A percentile compares a stretch with the other conserved stretches of the same genome.
These are phyloP conservation scores for Hypholoma sublateritium DNA, from an alignment of 768 basidiomycete species.

Conservation along the genomic window DNA sequence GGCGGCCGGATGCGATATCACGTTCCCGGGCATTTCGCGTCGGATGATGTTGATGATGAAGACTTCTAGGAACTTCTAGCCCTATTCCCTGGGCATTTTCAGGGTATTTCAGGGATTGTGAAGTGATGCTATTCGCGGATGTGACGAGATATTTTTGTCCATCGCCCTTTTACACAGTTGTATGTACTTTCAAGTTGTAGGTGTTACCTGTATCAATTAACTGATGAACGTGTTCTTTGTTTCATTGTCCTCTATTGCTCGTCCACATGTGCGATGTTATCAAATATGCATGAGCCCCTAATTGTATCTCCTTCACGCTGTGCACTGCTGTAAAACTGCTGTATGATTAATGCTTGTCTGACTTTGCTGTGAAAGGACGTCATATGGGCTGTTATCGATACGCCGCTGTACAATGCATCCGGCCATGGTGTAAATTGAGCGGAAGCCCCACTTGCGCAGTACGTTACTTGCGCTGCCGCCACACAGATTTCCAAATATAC, in stretches of 20 bases:
- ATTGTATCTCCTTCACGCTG: not conserved
- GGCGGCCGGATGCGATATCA: conserved; percentile 7
- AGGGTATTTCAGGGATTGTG: conserved; percentile 1
- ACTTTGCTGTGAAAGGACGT: not conserved
- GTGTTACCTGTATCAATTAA: conserved; percentile 10
- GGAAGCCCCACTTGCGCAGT: not conserved
- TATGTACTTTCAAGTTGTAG: conserved; percentile 1
- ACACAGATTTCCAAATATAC: conserved; percentile 6
- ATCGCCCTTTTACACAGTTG: not conserved
- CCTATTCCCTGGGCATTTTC: not conserved
- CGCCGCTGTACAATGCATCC: not conserved
- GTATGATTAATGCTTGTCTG: not conserved
- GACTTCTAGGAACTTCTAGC: conserved; percentile 1
- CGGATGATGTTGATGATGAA: conserved; percentile 14
- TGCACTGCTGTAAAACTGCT: not conserved
- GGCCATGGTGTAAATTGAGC: not conserved
- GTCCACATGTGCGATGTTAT: not conserved
- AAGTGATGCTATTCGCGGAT: not conserved
- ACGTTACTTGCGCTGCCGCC: conserved; percentile 1
- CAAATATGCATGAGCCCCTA: not conserved
- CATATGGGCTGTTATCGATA: conserved; percentile 1
- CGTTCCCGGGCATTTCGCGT: conserved; percentile 18
- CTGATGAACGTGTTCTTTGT: conserved; percentile 1
- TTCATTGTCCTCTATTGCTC: not conserved
- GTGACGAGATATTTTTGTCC: not conserved